Evolutionary conservation across 768 basidiomycete genomes (phyloP), one percentile per base, ranked within the genome.

Genomic region (Lentinus tigrinus): DNA sequence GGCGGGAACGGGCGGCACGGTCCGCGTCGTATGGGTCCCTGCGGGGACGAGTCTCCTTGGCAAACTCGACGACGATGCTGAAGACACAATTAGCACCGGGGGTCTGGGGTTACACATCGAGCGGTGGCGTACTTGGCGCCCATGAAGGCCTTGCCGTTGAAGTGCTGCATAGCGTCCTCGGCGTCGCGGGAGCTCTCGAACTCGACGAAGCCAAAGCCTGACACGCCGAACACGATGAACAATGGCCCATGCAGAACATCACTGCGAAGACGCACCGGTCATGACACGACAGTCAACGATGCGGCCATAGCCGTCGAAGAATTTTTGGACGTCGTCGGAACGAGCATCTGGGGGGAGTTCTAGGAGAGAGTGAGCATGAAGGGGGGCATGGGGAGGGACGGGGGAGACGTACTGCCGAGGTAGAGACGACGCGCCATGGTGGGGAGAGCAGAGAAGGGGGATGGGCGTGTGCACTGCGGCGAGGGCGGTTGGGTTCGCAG

Each of bases 171-270:
- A 38, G 93, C 95, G 70, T 98, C 94, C 69, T 98, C 95, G 7
- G 96, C 96, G 64, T 99, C 97, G 90, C 89, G 87, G 19, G 88
- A 72, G 66, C 79, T 90, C 72, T 96, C 96, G 68, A 97, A 98
- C 73, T 98, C 96, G 64, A 98, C 86, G 71, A 99, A 99, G 55
- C 95, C 97, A 67, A 97, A 99, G 11, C 93, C 93, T 93, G n/a
- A 31, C 6, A 31, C 31, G 17, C n/a, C 21, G 27, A 27, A n/a
- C 11, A 0, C 9, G 7, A 28, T 17, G 10, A 23, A 19, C 10
- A 34, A 26, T 24, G 37, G 31, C 13, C 10, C 24, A 3, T 8
- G 5, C 3, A 19, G 13, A 1, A 21, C 0, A 14, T 13, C 23
- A 16, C 14, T n/a, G 26, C 9, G 4, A 19, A 19, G 58, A 81